These are phyloP conservation scores for Lasiosphaeria hispida DNA, from an alignment of 495 filamentous ascomycete genomes.

Conservation along the genomic window DNA sequence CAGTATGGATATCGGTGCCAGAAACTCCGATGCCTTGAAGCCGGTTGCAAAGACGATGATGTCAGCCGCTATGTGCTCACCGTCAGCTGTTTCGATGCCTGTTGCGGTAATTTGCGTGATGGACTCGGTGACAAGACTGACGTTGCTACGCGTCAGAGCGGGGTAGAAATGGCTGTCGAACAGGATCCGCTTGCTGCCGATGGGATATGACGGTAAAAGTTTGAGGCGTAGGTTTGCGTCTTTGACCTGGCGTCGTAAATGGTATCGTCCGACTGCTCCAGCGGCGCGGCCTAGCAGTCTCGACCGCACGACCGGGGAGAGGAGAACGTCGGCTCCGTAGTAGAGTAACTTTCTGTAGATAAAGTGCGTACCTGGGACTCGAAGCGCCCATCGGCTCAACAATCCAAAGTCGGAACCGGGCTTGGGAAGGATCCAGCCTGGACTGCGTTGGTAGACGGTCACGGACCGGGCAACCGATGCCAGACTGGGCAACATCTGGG, in stretches of 20 bases:
- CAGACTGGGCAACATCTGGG: not conserved
- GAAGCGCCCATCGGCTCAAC: not conserved
- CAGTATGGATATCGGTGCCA: not conserved
- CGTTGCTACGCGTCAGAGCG: not conserved
- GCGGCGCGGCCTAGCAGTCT: not conserved
- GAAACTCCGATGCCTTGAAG: constrained; percentile 1
- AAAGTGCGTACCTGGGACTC: not conserved
- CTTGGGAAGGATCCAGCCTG: constrained; percentile 2
- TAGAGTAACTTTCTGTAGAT: not conserved
- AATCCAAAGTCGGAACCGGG: not conserved
- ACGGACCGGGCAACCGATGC: not conserved
- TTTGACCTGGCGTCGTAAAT: not conserved
- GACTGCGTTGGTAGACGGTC: constrained; percentile 1
- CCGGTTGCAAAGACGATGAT: constrained; percentile 2
- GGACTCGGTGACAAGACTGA: not conserved
- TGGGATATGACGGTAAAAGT: not conserved
- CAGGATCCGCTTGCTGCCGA: constrained; percentile 2
- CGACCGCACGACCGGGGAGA: not conserved
- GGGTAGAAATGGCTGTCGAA: constrained; percentile 1
- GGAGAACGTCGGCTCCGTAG: not conserved
- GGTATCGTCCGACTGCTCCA: not conserved
- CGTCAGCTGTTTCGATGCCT: not conserved
- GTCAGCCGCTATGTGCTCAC: not conserved
- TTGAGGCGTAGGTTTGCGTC: not conserved
- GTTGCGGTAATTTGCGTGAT: not conserved